Evolutionary conservation across 805 yeast genomes (phyloP).

Genomic region (Lachancea thermotolerans): DNA sequence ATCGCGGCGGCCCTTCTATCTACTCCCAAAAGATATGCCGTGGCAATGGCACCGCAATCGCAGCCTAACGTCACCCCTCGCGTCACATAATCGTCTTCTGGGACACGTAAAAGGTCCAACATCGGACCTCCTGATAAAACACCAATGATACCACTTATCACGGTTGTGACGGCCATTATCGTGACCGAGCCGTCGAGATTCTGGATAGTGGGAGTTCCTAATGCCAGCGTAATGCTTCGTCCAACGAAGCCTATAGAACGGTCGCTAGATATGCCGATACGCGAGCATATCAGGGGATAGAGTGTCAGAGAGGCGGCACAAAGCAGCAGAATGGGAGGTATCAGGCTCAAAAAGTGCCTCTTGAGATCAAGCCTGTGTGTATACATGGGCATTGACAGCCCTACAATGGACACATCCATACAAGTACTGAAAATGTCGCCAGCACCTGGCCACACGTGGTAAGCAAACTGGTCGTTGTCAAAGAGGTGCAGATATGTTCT

Average conservation of each 20-base stretch:
- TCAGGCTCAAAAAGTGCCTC: constrained; percentile 49
- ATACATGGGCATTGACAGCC: constrained; percentile 72
- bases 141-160: constrained; percentile 69
- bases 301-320: constrained; percentile 54
- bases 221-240: constrained; percentile 69
- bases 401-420: constrained; percentile 72
- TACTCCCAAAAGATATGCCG: constrained; percentile 60
- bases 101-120: constrained; percentile 41
- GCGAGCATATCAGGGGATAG: constrained; percentile 64
- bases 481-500: constrained; percentile 56
- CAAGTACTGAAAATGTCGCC: constrained; percentile 67
- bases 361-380: constrained; percentile 59
- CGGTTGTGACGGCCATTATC: constrained; percentile 72
- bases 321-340: constrained; percentile 52
- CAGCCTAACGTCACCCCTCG: constrained; percentile 72
- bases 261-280: constrained; percentile 53
- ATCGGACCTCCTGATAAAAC: constrained; percentile 55
- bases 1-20: constrained; percentile 80
- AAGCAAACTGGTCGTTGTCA: constrained; percentile 26
- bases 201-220: constrained; percentile 68
- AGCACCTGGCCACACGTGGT: constrained; percentile 60
- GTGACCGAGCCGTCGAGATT: constrained; percentile 63
- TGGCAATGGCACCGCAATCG: constrained; percentile 77
- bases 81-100: constrained; percentile 61
- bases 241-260: constrained; percentile 72